Conservation (phyloP, 345 rosid species). For the Citrus hindsii region DNA sequence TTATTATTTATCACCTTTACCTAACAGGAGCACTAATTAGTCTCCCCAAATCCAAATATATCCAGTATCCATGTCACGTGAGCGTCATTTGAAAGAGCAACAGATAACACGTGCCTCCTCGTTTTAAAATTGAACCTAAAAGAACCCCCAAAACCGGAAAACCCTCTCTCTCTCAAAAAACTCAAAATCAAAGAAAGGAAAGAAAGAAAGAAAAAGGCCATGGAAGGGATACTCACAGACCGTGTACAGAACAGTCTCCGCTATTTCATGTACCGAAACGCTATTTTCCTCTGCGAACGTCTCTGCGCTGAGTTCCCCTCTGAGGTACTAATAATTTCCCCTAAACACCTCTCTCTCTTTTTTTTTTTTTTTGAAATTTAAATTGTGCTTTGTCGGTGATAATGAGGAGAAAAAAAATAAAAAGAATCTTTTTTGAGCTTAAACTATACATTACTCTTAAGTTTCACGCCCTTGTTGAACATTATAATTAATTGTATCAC, state of each 20-base stretch:
- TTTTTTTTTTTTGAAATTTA: neutral
- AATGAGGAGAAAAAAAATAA: neutral
- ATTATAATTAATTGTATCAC: neutral
- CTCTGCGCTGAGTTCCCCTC: conserved; percentile 98
- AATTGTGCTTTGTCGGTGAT: conserved; percentile 3
- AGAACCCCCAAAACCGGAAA: conserved; percentile 26
- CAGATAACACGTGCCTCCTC: conserved; percentile 36
- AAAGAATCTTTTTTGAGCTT: neutral
- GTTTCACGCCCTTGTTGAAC: neutral
- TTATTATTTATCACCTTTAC: no score
- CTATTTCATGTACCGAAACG: conserved; percentile 75
- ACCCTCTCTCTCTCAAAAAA: conserved; percentile 16
- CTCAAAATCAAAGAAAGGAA: conserved; percentile 10
- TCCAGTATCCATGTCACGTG: conserved; percentile 30
- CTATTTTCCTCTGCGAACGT: conserved; percentile 95
- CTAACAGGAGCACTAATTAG: neutral
- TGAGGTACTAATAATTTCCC: conserved; percentile 47
- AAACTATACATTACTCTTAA: neutral
- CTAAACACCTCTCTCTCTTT: neutral
- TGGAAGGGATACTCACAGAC: conserved; percentile 87
- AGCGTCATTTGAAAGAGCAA: conserved; percentile 11
- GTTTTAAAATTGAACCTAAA: conserved; percentile 32
- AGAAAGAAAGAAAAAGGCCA: conserved; percentile 32
- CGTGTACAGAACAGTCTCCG: conserved; percentile 84
- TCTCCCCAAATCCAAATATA: neutral